Evolutionary conservation across 108 stramenopile species (phyloP).

Genomic region (Fragilaria crotonensis): DNA sequence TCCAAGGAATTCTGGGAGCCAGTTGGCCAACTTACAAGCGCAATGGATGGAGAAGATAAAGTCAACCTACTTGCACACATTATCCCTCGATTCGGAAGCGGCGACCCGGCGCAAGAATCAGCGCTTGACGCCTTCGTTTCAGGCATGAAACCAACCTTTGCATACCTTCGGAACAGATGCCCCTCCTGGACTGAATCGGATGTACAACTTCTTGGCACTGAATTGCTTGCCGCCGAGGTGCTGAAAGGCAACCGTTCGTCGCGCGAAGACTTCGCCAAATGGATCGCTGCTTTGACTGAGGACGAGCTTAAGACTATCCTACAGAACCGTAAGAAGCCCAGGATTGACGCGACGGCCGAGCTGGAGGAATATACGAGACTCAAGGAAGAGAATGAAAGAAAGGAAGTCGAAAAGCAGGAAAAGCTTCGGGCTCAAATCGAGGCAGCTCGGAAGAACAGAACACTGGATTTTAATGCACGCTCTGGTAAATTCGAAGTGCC

Average conservation of each 20-base stretch:
- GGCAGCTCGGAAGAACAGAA: conserved; percentile 56
- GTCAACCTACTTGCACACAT: conserved; percentile 79
- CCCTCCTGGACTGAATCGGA: conserved; percentile 54
- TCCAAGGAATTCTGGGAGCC: conserved; percentile 79
- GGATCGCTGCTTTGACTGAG: conserved; percentile 64
- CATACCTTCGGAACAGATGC: conserved; percentile 56
- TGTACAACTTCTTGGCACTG: conserved; percentile 72
- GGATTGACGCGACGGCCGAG: conserved; percentile 41
- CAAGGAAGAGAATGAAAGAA: conserved; percentile 27
- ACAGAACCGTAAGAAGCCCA: conserved; percentile 52
- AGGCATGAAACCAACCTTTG: conserved; percentile 67
- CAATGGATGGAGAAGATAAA: conserved; percentile 79
- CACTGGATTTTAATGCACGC: conserved; percentile 62
- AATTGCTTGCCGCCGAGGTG: conserved; percentile 68
- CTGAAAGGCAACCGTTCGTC: conserved; percentile 53
- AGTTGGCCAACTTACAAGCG: conserved; percentile 72
- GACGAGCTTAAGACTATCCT: conserved; percentile 63
- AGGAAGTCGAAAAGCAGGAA: conserved; percentile 29
- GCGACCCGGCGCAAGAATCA: conserved; percentile 56
- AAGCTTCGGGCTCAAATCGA: conserved; percentile 46
- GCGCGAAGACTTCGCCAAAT: conserved; percentile 68
- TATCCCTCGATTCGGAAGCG: conserved; percentile 77
- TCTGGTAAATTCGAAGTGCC: conserved; percentile 62
- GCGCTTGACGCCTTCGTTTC: conserved; percentile 60
- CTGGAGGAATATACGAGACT: conserved; percentile 31